phyloP scores from a whole-genome alignment of 2,329 filamentous ascomycete genomes.

The Pseudogymnoascus sp. region DNA sequence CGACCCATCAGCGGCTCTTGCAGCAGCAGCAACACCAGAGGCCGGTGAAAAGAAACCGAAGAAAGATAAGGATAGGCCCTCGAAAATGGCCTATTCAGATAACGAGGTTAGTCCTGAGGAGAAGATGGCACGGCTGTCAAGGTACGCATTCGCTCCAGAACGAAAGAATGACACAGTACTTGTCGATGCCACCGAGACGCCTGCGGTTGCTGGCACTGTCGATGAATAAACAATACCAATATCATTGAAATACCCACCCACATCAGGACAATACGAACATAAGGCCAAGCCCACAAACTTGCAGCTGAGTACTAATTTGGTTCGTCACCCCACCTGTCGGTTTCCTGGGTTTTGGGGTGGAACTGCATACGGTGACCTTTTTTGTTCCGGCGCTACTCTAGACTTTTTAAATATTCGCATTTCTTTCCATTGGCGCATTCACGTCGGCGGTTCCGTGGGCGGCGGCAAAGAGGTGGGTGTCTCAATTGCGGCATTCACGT shows the following conservation, averaged over 20 bases:
- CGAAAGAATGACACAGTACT: constrained; percentile 27
- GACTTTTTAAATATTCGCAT: neutral
- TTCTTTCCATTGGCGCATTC: neutral
- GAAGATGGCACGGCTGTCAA: constrained; percentile 70
- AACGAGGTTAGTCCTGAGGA: constrained; percentile 77
- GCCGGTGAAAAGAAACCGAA: constrained; percentile 51
- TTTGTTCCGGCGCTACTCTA: neutral
- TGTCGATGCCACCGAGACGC: constrained; percentile 20
- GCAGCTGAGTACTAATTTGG: constrained; percentile 10
- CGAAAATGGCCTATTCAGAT: constrained; percentile 74
- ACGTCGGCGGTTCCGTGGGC: neutral
- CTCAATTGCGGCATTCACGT: neutral
- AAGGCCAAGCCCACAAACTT: neutral
- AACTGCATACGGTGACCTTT: neutral
- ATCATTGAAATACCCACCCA: neutral
- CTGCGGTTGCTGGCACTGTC: constrained; percentile 21
- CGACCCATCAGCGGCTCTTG: constrained; percentile 33
- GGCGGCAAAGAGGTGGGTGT: neutral
- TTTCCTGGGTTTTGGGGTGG: neutral
- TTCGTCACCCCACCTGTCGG: constrained; percentile 8
- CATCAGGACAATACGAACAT: neutral
- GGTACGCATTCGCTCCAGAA: constrained; percentile 59
- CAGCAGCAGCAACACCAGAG: constrained; percentile 33
- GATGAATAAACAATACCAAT: neutral
- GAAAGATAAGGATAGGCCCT: constrained; percentile 60